Conservation (phyloP, 306 rosid genomes). For the Myrica gale region DNA sequence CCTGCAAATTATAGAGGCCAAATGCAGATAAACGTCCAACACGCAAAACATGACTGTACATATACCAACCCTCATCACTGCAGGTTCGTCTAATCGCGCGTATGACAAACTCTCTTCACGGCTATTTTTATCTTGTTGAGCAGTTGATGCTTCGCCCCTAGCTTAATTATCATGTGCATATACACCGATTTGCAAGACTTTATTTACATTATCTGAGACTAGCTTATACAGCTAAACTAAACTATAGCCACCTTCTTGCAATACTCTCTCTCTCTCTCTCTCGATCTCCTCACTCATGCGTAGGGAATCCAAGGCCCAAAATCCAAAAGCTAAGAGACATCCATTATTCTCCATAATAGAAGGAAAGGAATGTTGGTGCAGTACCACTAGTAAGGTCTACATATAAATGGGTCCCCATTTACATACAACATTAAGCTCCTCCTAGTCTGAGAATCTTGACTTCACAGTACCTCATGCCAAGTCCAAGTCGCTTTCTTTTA, state of each 20-base stretch:
- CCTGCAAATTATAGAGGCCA: too few species aligned
- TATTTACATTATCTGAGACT: background rate
- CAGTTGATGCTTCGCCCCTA: background rate
- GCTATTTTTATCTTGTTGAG: background rate
- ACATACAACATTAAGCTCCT: constrained; percentile 4
- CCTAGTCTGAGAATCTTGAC: constrained; percentile 43
- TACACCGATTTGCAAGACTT: background rate
- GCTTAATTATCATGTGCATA: background rate
- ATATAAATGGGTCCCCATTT: constrained; percentile 37
- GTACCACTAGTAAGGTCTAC: background rate
- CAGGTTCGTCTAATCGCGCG: background rate
- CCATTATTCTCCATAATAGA: constrained; percentile 43
- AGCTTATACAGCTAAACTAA: constrained; percentile 16
- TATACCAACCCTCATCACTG: background rate
- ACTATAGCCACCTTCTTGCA: constrained; percentile 20
- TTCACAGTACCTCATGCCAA: constrained; percentile 14
- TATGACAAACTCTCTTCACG: background rate
- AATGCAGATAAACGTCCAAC: too few species aligned
- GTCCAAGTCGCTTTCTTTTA: constrained; percentile 13
- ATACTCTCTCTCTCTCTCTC: background rate
- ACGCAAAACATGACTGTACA: too few species aligned
- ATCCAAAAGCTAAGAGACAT: constrained; percentile 38
- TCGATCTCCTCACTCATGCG: background rate
- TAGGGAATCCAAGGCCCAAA: constrained; percentile 48
- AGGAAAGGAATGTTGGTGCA: constrained; percentile 26